Percentiles rank a stretch among this genome's conserved stretches.
These are phyloP conservation scores for Agaricus bisporus DNA, from an alignment of 768 basidiomycete species.

Conservation along the genomic window DNA sequence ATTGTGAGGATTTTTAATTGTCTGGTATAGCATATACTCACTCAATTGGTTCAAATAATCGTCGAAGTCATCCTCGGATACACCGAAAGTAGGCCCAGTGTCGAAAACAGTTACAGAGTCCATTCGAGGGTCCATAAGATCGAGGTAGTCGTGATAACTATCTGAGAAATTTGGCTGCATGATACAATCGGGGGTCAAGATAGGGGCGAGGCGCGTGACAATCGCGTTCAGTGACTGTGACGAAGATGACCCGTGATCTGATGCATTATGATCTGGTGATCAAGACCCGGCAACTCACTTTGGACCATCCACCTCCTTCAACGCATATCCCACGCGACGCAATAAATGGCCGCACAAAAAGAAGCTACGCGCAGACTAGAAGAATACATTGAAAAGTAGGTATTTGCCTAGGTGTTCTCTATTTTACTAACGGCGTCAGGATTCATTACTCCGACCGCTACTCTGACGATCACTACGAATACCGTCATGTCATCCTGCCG, in stretches of 20 bases:
- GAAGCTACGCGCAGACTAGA: conserved; percentile 51
- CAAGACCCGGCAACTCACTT: conserved; percentile 7
- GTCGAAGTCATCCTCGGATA: conserved; percentile 11
- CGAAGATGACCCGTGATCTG: neutral
- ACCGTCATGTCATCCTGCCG: conserved; percentile 94
- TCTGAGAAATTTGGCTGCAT: neutral
- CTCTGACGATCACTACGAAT: conserved; percentile 89
- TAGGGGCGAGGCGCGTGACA: neutral
- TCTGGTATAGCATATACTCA: conserved; percentile 12
- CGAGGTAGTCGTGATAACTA: conserved; percentile 4
- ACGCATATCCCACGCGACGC: conserved; percentile 21
- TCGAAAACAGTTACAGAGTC: neutral
- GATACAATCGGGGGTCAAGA: neutral
- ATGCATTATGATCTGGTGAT: conserved; percentile 4
- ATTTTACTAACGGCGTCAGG: conserved; percentile 31
- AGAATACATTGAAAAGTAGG: conserved; percentile 75
- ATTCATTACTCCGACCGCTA: conserved; percentile 92
- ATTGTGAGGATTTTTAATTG: neutral
- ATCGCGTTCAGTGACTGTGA: neutral
- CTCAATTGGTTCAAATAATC: conserved; percentile 8
- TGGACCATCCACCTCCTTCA: neutral
- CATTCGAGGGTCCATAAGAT: neutral
- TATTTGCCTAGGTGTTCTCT: conserved; percentile 3
- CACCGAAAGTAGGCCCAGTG: neutral
- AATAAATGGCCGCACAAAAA: conserved; percentile 28